Evolutionary conservation across 1,139 yeast genomes (phyloP).

Genomic region (Candida glucosophila): DNA sequence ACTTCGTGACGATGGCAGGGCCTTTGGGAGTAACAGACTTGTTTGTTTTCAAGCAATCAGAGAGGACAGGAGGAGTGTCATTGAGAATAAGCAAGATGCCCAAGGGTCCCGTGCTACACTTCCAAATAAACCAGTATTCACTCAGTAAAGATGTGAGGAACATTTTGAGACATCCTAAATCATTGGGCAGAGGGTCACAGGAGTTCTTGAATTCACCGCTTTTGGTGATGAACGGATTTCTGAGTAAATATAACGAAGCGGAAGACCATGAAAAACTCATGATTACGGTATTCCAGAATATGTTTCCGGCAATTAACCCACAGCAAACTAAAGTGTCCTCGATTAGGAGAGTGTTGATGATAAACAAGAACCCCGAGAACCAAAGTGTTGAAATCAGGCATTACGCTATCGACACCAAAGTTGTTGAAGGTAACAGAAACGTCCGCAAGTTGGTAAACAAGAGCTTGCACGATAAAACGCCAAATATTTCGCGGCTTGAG

Average conservation of each 20-base stretch:
- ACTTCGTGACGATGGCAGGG: slow-evolving; percentile 94
- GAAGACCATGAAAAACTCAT: slow-evolving; percentile 69
- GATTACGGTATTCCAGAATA: slow-evolving; percentile 87
- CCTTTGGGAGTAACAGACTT: slow-evolving; percentile 90
- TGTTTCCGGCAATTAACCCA: slow-evolving; percentile 92
- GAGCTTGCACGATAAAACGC: too few relatives aligned
- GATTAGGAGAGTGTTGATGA: slow-evolving; percentile 78
- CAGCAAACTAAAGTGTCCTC: slow-evolving; percentile 62
- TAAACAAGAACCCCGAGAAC: slow-evolving; percentile 63
- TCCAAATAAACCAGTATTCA: slow-evolving; percentile 68
- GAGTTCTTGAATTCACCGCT: slow-evolving; percentile 78
- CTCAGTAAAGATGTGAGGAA: slow-evolving; percentile 74
- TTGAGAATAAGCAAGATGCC: slow-evolving; percentile 84
- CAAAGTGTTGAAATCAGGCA: slow-evolving; percentile 81
- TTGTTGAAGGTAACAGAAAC: slow-evolving; percentile 76
- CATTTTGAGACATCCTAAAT: slow-evolving; percentile 62
- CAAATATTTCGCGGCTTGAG: slow-evolving; percentile 56
- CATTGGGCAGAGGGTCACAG: slow-evolving; percentile 50
- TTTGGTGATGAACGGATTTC: slow-evolving; percentile 83
- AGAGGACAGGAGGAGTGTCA: slow-evolving; percentile 69
- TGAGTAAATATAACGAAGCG: slow-evolving; percentile 42
- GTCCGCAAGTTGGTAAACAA: slow-evolving; percentile 71
- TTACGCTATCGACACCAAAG: slow-evolving; percentile 79
- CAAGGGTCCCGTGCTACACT: slow-evolving; percentile 88
- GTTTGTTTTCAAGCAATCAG: slow-evolving; percentile 77